These are phyloP conservation scores for Kondoa subrosea DNA, from an alignment of 768 basidiomycete genomes.

Conservation along the genomic window DNA sequence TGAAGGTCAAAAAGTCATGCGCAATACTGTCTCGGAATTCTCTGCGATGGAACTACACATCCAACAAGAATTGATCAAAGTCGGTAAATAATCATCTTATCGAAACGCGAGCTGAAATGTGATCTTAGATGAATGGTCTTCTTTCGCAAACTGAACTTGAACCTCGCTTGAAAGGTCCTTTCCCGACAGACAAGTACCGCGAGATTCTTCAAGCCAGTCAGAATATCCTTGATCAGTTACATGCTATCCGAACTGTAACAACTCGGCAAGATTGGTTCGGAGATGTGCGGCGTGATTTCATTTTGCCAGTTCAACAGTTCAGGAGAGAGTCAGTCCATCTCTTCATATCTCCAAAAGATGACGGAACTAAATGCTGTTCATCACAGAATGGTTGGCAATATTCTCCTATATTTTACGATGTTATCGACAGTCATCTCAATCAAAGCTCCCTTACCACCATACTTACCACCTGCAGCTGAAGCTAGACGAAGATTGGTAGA, in stretches of 20 bases:
- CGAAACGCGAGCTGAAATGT: not conserved
- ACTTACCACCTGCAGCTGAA: slow-evolving; percentile 80
- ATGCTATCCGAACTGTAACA: slow-evolving; percentile 94
- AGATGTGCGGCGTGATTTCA: slow-evolving; percentile 60
- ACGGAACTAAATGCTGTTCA: not conserved
- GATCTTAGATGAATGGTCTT: slow-evolving; percentile 50
- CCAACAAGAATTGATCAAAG: slow-evolving; percentile 64
- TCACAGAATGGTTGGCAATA: slow-evolving; percentile 52
- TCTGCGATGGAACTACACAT: slow-evolving; percentile 60
- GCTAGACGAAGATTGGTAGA: slow-evolving; percentile 64
- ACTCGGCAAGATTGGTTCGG: slow-evolving; percentile 76
- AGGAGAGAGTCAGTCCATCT: not conserved
- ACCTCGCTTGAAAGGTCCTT: slow-evolving; percentile 86
- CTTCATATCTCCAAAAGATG: not conserved
- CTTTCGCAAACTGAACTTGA: slow-evolving; percentile 79
- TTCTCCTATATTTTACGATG: slow-evolving; percentile 72
- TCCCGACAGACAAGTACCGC: slow-evolving; percentile 70
- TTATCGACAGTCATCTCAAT: slow-evolving; percentile 62
- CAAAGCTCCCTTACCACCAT: slow-evolving; percentile 87
- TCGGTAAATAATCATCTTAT: slow-evolving; percentile 2
- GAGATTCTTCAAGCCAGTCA: slow-evolving; percentile 35
- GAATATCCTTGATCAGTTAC: slow-evolving; percentile 68
- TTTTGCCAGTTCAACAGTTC: slow-evolving; percentile 41
- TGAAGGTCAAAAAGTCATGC: slow-evolving; percentile 8
- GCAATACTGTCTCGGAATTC: slow-evolving; percentile 14